Conservation (phyloP, 1,284 basidiomycete genomes). For the Salmacisia buchloeana region DNA sequence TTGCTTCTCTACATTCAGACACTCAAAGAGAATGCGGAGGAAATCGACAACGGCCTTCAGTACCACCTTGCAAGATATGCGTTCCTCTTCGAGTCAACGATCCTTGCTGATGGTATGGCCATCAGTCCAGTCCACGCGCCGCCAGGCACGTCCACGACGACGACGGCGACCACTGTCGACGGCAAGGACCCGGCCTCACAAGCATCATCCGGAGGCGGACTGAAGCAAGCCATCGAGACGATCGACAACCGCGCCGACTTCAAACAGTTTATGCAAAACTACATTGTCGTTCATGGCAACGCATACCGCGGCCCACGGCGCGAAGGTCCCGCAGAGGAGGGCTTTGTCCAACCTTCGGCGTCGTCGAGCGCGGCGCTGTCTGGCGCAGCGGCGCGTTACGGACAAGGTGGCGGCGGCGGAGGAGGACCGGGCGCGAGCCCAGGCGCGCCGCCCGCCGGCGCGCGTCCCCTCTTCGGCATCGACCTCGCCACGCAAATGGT, state of each 20-base stretch:
- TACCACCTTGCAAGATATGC: constrained; percentile 93
- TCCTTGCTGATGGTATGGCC: constrained; percentile 79
- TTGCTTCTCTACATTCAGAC: constrained; percentile 57
- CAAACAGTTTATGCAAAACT: constrained; percentile 94
- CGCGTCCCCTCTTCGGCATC: constrained; percentile 66
- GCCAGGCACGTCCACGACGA: neutral
- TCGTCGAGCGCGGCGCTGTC: neutral
- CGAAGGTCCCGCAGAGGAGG: constrained; percentile 51
- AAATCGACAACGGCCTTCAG: constrained; percentile 92
- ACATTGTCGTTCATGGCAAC: constrained; percentile 70
- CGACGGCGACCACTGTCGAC: neutral
- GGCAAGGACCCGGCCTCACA: no score
- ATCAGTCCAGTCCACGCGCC: constrained; percentile 63
- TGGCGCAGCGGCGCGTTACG: neutral
- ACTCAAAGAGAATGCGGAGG: constrained; percentile 92
- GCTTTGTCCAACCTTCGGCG: constrained; percentile 31
- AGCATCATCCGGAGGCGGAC: constrained; percentile 56
- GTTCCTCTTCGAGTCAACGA: constrained; percentile 83
- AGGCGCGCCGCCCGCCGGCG: neutral
- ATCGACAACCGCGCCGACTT: constrained; percentile 95
- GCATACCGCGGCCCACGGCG: constrained; percentile 53
- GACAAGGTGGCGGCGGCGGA: neutral
- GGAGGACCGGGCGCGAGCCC: neutral
- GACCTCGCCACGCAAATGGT: constrained; percentile 85
- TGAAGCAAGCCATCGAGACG: constrained; percentile 78